A percentile compares a stretch with the other conserved stretches of the same genome.
These are phyloP conservation scores for Boletus vinaceobasis DNA, from an alignment of 768 basidiomycete genomes.

Conservation along the genomic window DNA sequence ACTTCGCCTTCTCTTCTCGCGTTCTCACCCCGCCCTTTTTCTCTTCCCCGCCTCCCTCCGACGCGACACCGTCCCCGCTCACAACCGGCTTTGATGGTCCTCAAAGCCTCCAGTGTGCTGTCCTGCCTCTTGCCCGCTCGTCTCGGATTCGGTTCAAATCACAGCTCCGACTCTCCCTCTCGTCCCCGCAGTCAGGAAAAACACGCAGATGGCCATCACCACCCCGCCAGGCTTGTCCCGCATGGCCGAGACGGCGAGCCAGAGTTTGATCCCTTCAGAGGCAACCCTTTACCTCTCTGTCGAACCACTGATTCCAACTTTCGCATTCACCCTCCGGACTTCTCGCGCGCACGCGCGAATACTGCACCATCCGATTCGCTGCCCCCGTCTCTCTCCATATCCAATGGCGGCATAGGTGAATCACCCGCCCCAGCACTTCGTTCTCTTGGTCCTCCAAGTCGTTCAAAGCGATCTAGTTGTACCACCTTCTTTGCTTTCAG, in stretches of 20 bases:
- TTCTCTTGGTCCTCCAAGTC: conserved; percentile 9
- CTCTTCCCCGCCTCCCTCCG: background rate
- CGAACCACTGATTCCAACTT: conserved; percentile 22
- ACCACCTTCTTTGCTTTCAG: conserved; percentile 30
- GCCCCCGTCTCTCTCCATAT: conserved; percentile 41
- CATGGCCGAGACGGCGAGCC: conserved; percentile 40
- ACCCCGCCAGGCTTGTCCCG: conserved; percentile 24
- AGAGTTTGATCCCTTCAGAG: conserved; percentile 30
- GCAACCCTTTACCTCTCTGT: conserved; percentile 23
- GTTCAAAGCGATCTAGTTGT: conserved; percentile 45
- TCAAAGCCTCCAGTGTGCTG: conserved; percentile 30
- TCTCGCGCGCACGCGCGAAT: conserved; percentile 29
- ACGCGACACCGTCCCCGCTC: background rate
- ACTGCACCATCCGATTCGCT: conserved; percentile 27
- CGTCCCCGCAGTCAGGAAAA: conserved; percentile 7
- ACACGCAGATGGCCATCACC: conserved; percentile 27
- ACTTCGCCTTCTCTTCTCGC: background rate
- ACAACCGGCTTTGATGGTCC: conserved; percentile 29
- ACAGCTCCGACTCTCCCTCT: conserved; percentile 7
- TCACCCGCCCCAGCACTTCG: conserved; percentile 43
- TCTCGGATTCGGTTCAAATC: conserved; percentile 26
- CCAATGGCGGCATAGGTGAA: conserved; percentile 63
- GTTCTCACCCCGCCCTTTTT: background rate
- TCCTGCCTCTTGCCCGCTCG: conserved; percentile 40
- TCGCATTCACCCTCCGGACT: conserved; percentile 2